Conservation (phyloP, 805 yeast genomes). For the Hagleromyces aurorensis region DNA sequence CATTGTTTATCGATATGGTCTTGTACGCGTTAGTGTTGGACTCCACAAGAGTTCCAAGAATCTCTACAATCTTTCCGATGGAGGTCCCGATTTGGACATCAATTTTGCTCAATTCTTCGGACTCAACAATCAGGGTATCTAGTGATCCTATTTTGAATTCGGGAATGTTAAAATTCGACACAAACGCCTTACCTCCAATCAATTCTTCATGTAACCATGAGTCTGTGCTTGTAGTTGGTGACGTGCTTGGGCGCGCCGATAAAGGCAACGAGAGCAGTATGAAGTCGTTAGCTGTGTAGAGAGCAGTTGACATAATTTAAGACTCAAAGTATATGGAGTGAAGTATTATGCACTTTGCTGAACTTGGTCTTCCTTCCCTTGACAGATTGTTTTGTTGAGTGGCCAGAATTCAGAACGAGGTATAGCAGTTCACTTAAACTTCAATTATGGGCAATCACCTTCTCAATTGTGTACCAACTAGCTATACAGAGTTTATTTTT, state of each 20-base stretch:
- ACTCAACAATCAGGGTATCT: slow-evolving; percentile 82
- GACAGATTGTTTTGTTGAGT: no score
- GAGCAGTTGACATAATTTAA: slow-evolving; percentile 21
- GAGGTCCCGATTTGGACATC: slow-evolving; percentile 72
- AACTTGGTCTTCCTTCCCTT: no score
- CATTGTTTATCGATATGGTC: slow-evolving; percentile 44
- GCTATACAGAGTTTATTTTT: no score
- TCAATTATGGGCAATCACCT: no score
- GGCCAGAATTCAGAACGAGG: no score
- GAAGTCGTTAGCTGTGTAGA: slow-evolving; percentile 30
- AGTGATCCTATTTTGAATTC: slow-evolving; percentile 89
- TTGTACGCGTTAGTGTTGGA: slow-evolving; percentile 41
- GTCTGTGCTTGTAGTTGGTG: slow-evolving; percentile 33
- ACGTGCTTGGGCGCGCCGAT: slow-evolving; percentile 46
- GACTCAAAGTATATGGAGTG: slow-evolving; percentile 29
- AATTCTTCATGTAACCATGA: slow-evolving; percentile 50
- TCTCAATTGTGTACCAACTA: no score
- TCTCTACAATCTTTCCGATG: slow-evolving; percentile 69
- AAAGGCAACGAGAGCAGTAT: slow-evolving; percentile 49
- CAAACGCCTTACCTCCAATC: slow-evolving; percentile 50
- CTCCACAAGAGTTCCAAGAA: slow-evolving; percentile 42
- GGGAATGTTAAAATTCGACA: slow-evolving; percentile 58
- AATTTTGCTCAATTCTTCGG: slow-evolving; percentile 78
- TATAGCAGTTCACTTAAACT: no score
- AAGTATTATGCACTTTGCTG: no score